These are phyloP conservation scores for Fusarium proliferatum DNA, from an alignment of 2,329 filamentous ascomycete genomes.

Conservation along the genomic window DNA sequence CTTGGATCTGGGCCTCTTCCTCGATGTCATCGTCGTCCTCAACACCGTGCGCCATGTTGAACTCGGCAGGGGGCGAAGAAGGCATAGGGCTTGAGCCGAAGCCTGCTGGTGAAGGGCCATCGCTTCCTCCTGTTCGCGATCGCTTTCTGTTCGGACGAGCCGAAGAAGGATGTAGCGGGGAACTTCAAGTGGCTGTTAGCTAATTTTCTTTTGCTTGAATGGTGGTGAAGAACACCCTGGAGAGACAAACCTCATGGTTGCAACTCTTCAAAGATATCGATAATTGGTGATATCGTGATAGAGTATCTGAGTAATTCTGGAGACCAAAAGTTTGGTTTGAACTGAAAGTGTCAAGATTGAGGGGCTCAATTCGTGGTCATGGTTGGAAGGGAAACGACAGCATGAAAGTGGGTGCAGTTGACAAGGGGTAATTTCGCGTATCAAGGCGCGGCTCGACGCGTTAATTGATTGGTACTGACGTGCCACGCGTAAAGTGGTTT, in stretches of 20 bases:
- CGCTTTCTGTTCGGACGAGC: slow-evolving; percentile 66
- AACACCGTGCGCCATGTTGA: slow-evolving; percentile 72
- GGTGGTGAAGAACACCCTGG: background rate
- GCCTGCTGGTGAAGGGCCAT: slow-evolving; percentile 62
- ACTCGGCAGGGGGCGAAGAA: slow-evolving; percentile 71
- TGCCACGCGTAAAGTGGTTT: slow-evolving; percentile 53
- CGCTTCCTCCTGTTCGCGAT: slow-evolving; percentile 62
- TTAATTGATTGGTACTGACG: slow-evolving; percentile 55
- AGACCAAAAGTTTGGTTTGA: slow-evolving; percentile 3
- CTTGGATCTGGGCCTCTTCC: slow-evolving; percentile 77
- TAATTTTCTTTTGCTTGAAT: background rate
- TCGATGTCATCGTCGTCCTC: slow-evolving; percentile 79
- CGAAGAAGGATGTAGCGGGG: slow-evolving; percentile 84
- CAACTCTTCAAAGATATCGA: slow-evolving; percentile 6
- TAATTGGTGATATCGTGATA: slow-evolving; percentile 10
- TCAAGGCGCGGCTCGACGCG: slow-evolving; percentile 51
- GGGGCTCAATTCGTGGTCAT: slow-evolving; percentile 33
- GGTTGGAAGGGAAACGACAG: slow-evolving; percentile 37
- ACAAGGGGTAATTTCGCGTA: slow-evolving; percentile 43
- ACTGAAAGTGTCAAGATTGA: slow-evolving; percentile 34
- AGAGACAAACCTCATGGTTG: slow-evolving; percentile 27
- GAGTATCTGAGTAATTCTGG: background rate
- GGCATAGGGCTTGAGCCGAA: slow-evolving; percentile 71
- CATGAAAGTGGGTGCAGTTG: slow-evolving; percentile 30
- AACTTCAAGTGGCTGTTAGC: slow-evolving; percentile 63